These are phyloP conservation scores for Xylaria polymorpha DNA, from an alignment of 2,329 filamentous ascomycete genomes.

Conservation along the genomic window DNA sequence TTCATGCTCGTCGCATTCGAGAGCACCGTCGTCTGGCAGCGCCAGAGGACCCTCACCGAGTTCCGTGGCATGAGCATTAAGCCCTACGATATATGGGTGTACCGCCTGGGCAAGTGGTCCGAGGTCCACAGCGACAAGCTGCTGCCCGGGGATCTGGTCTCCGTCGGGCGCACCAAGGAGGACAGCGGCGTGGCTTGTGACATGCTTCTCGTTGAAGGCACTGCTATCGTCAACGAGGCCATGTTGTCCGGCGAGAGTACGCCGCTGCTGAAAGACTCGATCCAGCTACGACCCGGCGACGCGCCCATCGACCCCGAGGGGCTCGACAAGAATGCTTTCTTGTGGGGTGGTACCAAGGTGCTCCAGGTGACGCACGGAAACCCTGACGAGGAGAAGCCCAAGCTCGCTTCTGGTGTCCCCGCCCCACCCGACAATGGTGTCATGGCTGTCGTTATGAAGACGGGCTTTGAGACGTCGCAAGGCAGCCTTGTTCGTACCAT, in stretches of 20 bases:
- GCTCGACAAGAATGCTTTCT: slow-evolving; percentile 94
- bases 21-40: slow-evolving; percentile 98
- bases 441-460: slow-evolving; percentile 94
- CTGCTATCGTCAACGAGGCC: slow-evolving; percentile 97
- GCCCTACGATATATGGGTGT: slow-evolving; percentile 94
- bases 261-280: slow-evolving; percentile 93
- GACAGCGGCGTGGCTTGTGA: slow-evolving; percentile 97
- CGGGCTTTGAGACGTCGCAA: slow-evolving; percentile 98
- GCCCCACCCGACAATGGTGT: slow-evolving; percentile 93
- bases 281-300: slow-evolving; percentile 88
- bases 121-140: slow-evolving; percentile 92
- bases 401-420: slow-evolving; percentile 79
- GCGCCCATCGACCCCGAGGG: slow-evolving; percentile 86
- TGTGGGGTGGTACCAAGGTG: slow-evolving; percentile 98
- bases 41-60: slow-evolving; percentile 93
- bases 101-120: slow-evolving; percentile 86
- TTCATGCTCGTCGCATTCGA: slow-evolving; percentile 99
- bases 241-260: slow-evolving; percentile 99
- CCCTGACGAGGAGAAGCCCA: slow-evolving; percentile 76
- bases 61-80: slow-evolving; percentile 99
- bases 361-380: slow-evolving; percentile 93
- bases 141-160: slow-evolving; percentile 92
- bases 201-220: slow-evolving; percentile 94
- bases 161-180: slow-evolving; percentile 92
- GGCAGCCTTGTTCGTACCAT: slow-evolving; percentile 97